A percentile compares a stretch with the other conserved stretches of the same genome.
Conservation (phyloP, 805 yeast species). For the Priceomyces carsonii region DNA sequence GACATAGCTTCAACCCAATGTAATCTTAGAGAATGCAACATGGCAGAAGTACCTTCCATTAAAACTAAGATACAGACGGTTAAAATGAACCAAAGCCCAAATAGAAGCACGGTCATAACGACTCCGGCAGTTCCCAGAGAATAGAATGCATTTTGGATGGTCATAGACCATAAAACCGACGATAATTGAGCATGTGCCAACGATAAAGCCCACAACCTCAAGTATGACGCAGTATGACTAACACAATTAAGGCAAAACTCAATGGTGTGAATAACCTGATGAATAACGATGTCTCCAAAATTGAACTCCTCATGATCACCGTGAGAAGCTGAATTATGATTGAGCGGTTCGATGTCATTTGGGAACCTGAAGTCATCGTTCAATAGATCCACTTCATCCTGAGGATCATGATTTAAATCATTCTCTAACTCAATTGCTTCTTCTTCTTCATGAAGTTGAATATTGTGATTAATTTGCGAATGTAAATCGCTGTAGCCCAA, state of each 20-base stretch:
- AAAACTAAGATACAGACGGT: constrained; percentile 69
- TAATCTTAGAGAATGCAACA: constrained; percentile 73
- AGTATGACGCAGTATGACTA: constrained; percentile 76
- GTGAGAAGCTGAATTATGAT: constrained; percentile 22
- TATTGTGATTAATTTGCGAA: constrained; percentile 27
- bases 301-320: constrained; percentile 35
- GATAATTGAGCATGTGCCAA: constrained; percentile 80
- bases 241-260: constrained; percentile 80
- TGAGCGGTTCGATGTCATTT: constrained; percentile 38
- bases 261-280: constrained; percentile 79
- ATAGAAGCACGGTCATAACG: constrained; percentile 56
- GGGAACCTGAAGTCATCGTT: constrained; percentile 38
- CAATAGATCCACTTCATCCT: constrained; percentile 16
- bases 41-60: constrained; percentile 86
- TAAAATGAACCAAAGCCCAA: constrained; percentile 74
- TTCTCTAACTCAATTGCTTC: constrained; percentile 22
- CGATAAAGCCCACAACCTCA: constrained; percentile 78
- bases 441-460: constrained; percentile 44
- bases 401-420: constrained; percentile 14
- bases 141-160: constrained; percentile 63
- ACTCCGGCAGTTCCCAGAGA: constrained; percentile 55
- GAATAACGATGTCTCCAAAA: constrained; percentile 71
- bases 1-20: constrained; percentile 88
- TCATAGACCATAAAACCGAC: constrained; percentile 75
- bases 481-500: constrained; percentile 41